Evolutionary conservation across 257 asterid species (phyloP).

Genomic region (Fraxinus excelsior): DNA sequence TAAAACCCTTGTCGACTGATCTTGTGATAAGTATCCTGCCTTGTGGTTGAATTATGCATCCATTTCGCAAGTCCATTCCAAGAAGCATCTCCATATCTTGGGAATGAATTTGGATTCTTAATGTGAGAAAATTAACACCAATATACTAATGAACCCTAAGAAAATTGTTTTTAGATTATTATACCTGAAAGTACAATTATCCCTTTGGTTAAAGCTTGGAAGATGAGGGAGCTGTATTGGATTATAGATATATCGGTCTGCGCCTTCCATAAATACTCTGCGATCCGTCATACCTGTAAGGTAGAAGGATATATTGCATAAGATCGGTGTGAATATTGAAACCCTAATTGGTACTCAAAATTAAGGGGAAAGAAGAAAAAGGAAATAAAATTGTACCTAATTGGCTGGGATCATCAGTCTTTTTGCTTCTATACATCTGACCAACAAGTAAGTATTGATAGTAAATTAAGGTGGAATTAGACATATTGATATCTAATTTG

Average conservation of each 20-base stretch:
- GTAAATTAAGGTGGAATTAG: not conserved
- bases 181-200: constrained; percentile 51
- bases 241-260: constrained; percentile 60
- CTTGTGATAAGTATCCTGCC: constrained; percentile 30
- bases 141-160: not conserved
- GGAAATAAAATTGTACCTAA: not conserved
- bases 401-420: constrained; percentile 58
- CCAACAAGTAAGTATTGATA: not conserved
- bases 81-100: constrained; percentile 55
- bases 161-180: not conserved
- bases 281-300: constrained; percentile 45
- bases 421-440: constrained; percentile 91
- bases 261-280: constrained; percentile 51
- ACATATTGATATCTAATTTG: not conserved
- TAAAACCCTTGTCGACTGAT: not conserved
- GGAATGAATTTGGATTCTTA: not conserved
- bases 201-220: constrained; percentile 50
- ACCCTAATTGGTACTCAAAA: constrained; percentile 30
- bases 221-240: constrained; percentile 64
- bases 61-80: constrained; percentile 48
- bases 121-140: not conserved
- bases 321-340: not conserved
- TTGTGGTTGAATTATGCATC: constrained; percentile 38
- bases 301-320: constrained; percentile 4
- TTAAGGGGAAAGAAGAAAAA: not conserved